These are phyloP conservation scores for Bryoerythrophyllum caledonicum DNA, from an alignment of 225 moss, liverwort and hornwort species.

Conservation along the genomic window DNA sequence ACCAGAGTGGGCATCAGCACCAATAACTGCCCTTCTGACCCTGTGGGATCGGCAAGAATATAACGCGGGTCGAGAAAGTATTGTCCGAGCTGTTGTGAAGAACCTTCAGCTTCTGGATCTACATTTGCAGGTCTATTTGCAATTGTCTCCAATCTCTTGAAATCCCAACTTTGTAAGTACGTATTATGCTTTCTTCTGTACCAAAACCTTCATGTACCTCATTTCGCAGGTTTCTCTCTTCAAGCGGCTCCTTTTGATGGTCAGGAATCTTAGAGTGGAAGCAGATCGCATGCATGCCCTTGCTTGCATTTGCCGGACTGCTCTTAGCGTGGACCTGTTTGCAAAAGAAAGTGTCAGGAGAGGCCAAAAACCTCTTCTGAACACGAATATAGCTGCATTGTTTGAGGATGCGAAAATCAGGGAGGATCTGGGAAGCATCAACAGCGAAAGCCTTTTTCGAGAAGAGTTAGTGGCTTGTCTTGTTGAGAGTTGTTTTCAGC, in stretches of 20 bases:
- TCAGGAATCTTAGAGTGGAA: slow-evolving; percentile 74
- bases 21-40: slow-evolving; percentile 70
- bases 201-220: background rate
- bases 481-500: slow-evolving; percentile 80
- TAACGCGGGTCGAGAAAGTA: slow-evolving; percentile 73
- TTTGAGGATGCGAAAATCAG: slow-evolving; percentile 70
- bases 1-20: slow-evolving; percentile 82
- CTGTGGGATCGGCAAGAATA: slow-evolving; percentile 83
- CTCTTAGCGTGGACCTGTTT: slow-evolving; percentile 73
- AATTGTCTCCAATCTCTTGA: background rate
- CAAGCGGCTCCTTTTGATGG: slow-evolving; percentile 74
- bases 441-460: slow-evolving; percentile 58
- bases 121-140: slow-evolving; percentile 55
- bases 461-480: slow-evolving; percentile 76
- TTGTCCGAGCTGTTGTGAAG: slow-evolving; percentile 77
- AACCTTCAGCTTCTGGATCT: slow-evolving; percentile 78
- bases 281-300: slow-evolving; percentile 77
- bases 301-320: slow-evolving; percentile 77
- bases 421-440: slow-evolving; percentile 61
- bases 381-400: slow-evolving; percentile 65
- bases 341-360: slow-evolving; percentile 79
- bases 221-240: slow-evolving; percentile 65
- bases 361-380: slow-evolving; percentile 69
- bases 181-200: background rate
- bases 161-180: background rate